These are phyloP conservation scores for Pythium aphanidermatum DNA, from an alignment of 352 stramenopile species.

Conservation along the genomic window DNA sequence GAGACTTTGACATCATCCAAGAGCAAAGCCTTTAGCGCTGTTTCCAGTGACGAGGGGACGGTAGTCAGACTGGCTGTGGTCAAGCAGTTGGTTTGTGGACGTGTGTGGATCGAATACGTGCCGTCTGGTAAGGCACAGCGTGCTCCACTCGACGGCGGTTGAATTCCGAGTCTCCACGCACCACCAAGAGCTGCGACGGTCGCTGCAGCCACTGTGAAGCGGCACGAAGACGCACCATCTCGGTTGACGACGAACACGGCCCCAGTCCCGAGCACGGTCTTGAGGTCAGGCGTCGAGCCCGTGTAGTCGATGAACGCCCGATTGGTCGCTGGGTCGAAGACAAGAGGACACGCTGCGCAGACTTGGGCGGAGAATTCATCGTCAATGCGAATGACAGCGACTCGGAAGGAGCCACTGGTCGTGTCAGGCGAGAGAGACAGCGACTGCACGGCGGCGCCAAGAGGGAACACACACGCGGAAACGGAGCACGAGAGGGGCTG, in stretches of 20 bases:
- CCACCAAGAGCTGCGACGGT: conserved; percentile 14
- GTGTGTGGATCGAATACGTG: conserved; percentile 43
- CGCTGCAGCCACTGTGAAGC: conserved; percentile 47
- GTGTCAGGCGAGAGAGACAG: conserved; percentile 66
- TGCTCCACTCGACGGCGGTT: conserved; percentile 12
- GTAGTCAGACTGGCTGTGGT: conserved; percentile 24
- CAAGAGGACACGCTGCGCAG: conserved; percentile 31
- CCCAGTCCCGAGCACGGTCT: conserved; percentile 60
- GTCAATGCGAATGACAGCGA: conserved; percentile 27
- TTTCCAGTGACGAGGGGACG: conserved; percentile 19
- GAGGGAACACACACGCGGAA: conserved; percentile 71
- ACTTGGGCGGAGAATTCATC: conserved; percentile 27
- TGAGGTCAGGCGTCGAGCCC: conserved; percentile 49
- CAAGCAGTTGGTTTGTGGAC: conserved; percentile 46
- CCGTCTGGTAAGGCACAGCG: conserved; percentile 32
- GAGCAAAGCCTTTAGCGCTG: conserved; percentile 35
- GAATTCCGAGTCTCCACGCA: conserved; percentile 35
- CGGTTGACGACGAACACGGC: conserved; percentile 65
- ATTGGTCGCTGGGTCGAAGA: conserved; percentile 31
- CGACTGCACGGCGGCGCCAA: conserved; percentile 91
- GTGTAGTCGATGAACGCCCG: conserved; percentile 58
- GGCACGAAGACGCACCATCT: conserved; percentile 27
- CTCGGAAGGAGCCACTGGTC: conserved; percentile 64
- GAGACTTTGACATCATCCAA: conserved; percentile 55
- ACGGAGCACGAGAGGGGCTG: conserved; percentile 24